Evolutionary conservation across 352 stramenopile species (phyloP).

Genomic region (Pythium folliculosum): DNA sequence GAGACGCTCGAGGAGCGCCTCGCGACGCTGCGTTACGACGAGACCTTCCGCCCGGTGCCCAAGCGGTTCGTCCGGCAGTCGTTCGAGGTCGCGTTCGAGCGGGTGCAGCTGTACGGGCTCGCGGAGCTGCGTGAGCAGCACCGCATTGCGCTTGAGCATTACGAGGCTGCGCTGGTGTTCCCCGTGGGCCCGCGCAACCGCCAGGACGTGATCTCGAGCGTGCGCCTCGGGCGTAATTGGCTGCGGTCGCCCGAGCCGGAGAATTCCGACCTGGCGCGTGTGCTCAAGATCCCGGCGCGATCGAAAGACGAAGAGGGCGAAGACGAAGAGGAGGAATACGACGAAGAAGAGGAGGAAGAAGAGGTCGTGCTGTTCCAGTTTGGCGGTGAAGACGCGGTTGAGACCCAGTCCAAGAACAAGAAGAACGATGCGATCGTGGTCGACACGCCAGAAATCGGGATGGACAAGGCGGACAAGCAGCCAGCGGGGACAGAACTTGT

Average conservation of each 20-base stretch:
- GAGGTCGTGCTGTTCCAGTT: conserved; percentile 23
- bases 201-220: conserved; percentile 17
- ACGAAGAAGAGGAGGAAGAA: conserved; percentile 11
- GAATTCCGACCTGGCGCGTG: conserved; percentile 22
- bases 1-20: conserved; percentile 32
- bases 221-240: conserved; percentile 32
- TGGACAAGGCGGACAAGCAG: neutral
- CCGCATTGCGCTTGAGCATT: conserved; percentile 57
- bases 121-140: conserved; percentile 53
- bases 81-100: conserved; percentile 46
- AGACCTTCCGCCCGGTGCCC: neutral
- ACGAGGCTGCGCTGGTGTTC: conserved; percentile 53
- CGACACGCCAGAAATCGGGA: neutral
- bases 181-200: conserved; percentile 18
- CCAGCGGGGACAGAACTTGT: neutral
- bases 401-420: neutral
- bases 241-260: conserved; percentile 27
- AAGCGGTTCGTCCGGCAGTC: conserved; percentile 20
- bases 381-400: neutral
- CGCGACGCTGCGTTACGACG: conserved; percentile 2
- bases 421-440: neutral
- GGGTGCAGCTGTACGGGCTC: conserved; percentile 40
- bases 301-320: conserved; percentile 3
- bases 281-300: conserved; percentile 14
- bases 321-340: conserved; percentile 6